Evolutionary conservation across 345 rosid species (phyloP), one percentile per base, ranked within the genome.

Genomic region (Turritis glabra): DNA sequence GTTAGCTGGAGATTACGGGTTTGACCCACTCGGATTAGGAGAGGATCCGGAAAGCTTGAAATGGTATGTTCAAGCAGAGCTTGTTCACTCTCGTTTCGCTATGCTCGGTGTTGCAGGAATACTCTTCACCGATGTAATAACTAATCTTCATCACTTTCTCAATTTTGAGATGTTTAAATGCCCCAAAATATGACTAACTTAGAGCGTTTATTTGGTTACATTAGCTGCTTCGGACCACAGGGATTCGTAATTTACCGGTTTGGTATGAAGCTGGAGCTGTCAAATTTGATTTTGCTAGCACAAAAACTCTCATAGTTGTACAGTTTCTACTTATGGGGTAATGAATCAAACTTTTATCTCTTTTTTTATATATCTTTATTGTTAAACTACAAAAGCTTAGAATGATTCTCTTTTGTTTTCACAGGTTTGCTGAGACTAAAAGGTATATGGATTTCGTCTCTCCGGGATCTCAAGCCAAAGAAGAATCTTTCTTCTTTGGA

Each of bases 11-110:
- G 97, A 94, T 79, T 94, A 75, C 74, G 99, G 96, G 71, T 91
- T 91, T 67, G 96, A 91, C 80, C 99, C 97, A 4, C 91, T 94
- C 4, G 97, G 97, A 50, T 86, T 94, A 47, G 98, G 98, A 58
- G 97, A 91, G 70, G 90, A 91, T 67, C 96, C 92, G 0, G 84
- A 84, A 32, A 91, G 93, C 89, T 88, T 91, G 83, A 91, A 82
- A 72, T 94, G 97, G 98, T 94, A 87, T 48, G 99, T 91, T 68
- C 97, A 94, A 83, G 99, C 99, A 32, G 97, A 94, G 82, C 79
- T 91, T 73, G 96, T 91, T 52, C 99, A 89, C 71, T 67, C 92
- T 58, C 96, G 98, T 75, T 94, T 94, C 74, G 97, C 98, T 3
- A 91, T 87, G 98, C 86, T 85, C 8, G 98, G 97, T 52, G 90